phyloP scores from a whole-genome alignment of 768 basidiomycete species.

The Lentinus brumalis region DNA sequence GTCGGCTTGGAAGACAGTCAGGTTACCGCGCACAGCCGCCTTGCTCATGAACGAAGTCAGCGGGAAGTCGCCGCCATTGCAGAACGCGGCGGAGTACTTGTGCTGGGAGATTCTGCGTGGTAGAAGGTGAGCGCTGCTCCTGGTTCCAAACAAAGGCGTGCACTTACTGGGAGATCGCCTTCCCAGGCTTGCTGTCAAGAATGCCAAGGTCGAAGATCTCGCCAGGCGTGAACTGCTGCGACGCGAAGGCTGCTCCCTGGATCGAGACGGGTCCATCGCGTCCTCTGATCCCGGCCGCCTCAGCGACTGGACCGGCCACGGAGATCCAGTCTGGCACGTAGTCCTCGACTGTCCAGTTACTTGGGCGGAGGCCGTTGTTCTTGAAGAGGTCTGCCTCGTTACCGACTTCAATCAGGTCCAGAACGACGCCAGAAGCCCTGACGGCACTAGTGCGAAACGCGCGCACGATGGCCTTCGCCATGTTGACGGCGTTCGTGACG shows the following conservation, averaged over 20 bases:
- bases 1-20: slow-evolving; percentile 25
- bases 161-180: slow-evolving; percentile 54
- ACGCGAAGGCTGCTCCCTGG: slow-evolving; percentile 30
- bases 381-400: slow-evolving; percentile 38
- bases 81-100: slow-evolving; percentile 61
- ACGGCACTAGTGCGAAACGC: slow-evolving; percentile 31
- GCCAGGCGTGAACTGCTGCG: slow-evolving; percentile 57
- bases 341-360: slow-evolving; percentile 30
- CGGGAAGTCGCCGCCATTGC: slow-evolving; percentile 50
- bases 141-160: not conserved
- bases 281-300: slow-evolving; percentile 23
- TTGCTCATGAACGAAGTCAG: slow-evolving; percentile 69
- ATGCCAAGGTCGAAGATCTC: slow-evolving; percentile 56
- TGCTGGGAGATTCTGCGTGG: slow-evolving; percentile 53
- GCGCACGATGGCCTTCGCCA: slow-evolving; percentile 31
- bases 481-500: slow-evolving; percentile 33
- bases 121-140: not conserved
- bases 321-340: slow-evolving; percentile 34
- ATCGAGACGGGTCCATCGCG: slow-evolving; percentile 23
- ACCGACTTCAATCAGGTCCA: slow-evolving; percentile 36
- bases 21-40: slow-evolving; percentile 52
- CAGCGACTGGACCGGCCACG: slow-evolving; percentile 25
- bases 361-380: slow-evolving; percentile 30
- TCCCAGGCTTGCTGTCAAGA: slow-evolving; percentile 48
- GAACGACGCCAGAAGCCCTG: slow-evolving; percentile 26